Conservation (phyloP, 805 yeast genomes). For the Ogataea pini region DNA sequence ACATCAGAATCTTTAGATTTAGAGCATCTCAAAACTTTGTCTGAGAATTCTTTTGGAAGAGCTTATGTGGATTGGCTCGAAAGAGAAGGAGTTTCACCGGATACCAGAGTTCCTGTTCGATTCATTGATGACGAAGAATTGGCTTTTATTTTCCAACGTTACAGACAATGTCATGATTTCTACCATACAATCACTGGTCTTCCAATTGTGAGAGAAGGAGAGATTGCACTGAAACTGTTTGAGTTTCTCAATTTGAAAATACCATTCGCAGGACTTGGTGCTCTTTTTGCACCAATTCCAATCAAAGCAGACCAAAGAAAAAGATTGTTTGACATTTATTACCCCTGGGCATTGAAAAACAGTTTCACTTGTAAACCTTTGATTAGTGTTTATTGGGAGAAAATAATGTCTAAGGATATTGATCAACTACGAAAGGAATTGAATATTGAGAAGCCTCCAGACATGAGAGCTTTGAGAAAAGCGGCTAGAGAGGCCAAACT, state of each 20-base stretch:
- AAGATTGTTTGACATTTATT: constrained; percentile 65
- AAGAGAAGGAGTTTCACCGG: constrained; percentile 89
- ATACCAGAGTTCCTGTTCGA: constrained; percentile 84
- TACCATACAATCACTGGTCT: constrained; percentile 89
- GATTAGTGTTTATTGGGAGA: constrained; percentile 92
- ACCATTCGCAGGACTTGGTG: constrained; percentile 95
- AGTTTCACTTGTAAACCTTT: constrained; percentile 75
- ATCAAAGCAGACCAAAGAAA: constrained; percentile 62
- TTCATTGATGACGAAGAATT: constrained; percentile 87
- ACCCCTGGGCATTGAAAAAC: constrained; percentile 83
- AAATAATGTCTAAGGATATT: constrained; percentile 68
- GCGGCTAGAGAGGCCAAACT: constrained; percentile 25
- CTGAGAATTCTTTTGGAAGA: constrained; percentile 72
- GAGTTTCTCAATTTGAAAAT: constrained; percentile 91
- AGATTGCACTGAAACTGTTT: constrained; percentile 86
- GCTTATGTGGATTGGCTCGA: constrained; percentile 82
- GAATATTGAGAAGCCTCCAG: constrained; percentile 77
- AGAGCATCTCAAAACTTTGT: constrained; percentile 57
- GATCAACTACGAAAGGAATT: constrained; percentile 69
- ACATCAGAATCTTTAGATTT: constrained; percentile 70
- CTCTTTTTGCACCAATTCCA: constrained; percentile 83
- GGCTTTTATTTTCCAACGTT: constrained; percentile 90
- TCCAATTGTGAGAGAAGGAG: constrained; percentile 95
- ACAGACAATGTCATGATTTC: constrained; percentile 95
- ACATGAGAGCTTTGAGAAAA: constrained; percentile 66